Evolutionary conservation across 2,329 filamentous ascomycete species (phyloP).

Genomic region (Aspergillus chevalieri): DNA sequence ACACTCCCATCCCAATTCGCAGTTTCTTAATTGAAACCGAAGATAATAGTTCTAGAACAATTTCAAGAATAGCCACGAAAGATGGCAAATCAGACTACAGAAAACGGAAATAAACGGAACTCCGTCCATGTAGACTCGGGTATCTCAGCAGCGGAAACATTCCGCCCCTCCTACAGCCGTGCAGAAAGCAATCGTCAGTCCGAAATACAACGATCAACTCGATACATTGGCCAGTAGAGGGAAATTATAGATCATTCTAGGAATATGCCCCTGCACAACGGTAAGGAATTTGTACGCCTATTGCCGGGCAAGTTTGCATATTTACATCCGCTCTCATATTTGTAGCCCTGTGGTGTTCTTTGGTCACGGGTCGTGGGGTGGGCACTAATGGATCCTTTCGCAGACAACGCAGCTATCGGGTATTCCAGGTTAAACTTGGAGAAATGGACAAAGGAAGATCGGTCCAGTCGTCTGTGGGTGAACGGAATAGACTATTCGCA

Average conservation of each 20-base stretch:
- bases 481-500: slow-evolving; percentile 13
- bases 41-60: background rate
- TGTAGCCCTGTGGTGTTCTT: too few species aligned
- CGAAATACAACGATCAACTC: background rate
- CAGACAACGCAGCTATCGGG: slow-evolving; percentile 31
- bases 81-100: background rate
- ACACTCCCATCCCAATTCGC: background rate
- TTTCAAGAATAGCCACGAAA: background rate
- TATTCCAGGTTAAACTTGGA: slow-evolving; percentile 33
- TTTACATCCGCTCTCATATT: background rate
- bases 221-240: background rate
- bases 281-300: background rate
- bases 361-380: too few species aligned
- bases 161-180: slow-evolving; percentile 4
- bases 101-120: slow-evolving; percentile 17
- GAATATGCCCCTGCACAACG: background rate
- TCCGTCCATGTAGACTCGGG: slow-evolving; percentile 8
- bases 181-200: too few species aligned
- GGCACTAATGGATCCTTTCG: slow-evolving; percentile 26
- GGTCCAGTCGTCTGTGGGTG: slow-evolving; percentile 27
- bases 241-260: background rate
- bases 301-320: background rate
- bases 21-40: background rate
- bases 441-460: slow-evolving; percentile 32
- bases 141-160: slow-evolving; percentile 10